phyloP scores from a whole-genome alignment of 1,284 basidiomycete species.

The Irpex sp. region DNA sequence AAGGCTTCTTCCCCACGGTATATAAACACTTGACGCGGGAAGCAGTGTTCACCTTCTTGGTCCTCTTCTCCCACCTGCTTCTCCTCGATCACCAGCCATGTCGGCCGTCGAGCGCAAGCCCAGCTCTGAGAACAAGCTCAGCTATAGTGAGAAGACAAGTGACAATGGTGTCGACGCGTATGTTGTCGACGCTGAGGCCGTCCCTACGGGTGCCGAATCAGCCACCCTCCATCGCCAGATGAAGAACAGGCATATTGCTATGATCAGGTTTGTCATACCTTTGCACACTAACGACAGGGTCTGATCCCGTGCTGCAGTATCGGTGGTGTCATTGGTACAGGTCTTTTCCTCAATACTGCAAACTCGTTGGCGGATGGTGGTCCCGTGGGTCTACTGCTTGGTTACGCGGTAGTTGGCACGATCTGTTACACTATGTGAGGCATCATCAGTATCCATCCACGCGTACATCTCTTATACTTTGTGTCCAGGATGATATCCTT shows the following conservation, averaged over 20 bases:
- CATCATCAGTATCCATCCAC: conserved; percentile 20
- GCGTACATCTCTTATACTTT: not conserved
- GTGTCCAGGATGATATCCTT: conserved; percentile 32
- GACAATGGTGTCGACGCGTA: conserved; percentile 3
- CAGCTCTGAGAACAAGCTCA: conserved; percentile 6
- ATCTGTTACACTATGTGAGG: conserved; percentile 49
- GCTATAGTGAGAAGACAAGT: conserved; percentile 6
- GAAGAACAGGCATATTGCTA: conserved; percentile 28
- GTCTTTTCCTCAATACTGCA: conserved; percentile 66
- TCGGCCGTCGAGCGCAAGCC: not conserved
- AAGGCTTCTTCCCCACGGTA: not conserved
- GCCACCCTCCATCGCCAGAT: conserved; percentile 20
- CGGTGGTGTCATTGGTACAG: conserved; percentile 67
- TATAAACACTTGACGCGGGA: not conserved
- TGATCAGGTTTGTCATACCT: conserved; percentile 48
- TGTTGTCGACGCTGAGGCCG: conserved; percentile 9
- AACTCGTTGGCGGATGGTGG: conserved; percentile 52
- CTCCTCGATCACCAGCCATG: conserved; percentile 6
- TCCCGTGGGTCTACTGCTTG: conserved; percentile 59
- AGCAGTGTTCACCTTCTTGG: not conserved
- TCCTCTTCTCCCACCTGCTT: not conserved
- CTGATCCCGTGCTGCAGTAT: conserved; percentile 23
- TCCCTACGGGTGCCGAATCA: not conserved
- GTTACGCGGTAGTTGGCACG: conserved; percentile 56
- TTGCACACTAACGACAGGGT: not conserved